These are phyloP conservation scores for Leptodermis oblonga DNA, from an alignment of 257 asterid genomes.

Conservation along the genomic window DNA sequence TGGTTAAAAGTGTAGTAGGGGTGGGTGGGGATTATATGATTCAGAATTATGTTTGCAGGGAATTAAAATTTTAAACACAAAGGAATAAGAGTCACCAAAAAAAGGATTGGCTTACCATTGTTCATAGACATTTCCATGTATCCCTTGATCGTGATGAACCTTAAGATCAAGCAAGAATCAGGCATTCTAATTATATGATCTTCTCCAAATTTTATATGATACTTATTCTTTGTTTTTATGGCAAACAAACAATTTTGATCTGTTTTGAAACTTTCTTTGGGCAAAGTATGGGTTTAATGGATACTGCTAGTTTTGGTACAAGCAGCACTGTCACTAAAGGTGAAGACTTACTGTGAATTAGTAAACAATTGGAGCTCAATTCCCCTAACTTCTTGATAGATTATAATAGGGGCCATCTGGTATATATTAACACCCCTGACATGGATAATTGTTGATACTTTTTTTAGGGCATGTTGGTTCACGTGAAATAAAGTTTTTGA, in stretches of 20 bases:
- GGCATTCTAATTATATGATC: not conserved
- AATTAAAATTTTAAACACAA: not conserved
- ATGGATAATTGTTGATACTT: not conserved
- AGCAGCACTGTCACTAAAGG: constrained; percentile 79
- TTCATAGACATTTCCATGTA: not conserved
- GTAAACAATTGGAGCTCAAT: constrained; percentile 16
- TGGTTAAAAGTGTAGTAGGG: too few relatives aligned
- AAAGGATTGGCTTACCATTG: not conserved
- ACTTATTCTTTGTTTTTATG: constrained; percentile 20
- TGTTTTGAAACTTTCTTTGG: constrained; percentile 98
- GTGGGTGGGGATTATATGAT: not conserved
- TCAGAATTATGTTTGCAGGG: not conserved
- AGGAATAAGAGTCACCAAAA: not conserved
- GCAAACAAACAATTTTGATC: constrained; percentile 94
- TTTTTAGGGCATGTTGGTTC: too few relatives aligned
- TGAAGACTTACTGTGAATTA: constrained; percentile 94
- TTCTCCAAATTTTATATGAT: not conserved
- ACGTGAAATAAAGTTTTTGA: too few relatives aligned
- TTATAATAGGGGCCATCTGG: not conserved
- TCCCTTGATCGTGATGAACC: too few relatives aligned
- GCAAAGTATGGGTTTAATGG: constrained; percentile 84
- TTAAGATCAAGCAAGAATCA: not conserved
- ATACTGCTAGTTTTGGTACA: constrained; percentile 69
- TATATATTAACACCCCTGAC: not conserved
- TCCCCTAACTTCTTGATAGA: not conserved